A percentile compares a stretch with the other conserved stretches of the same genome.
These are phyloP conservation scores for Arabis hirsuta DNA, from an alignment of 345 rosid genomes.

Conservation along the genomic window DNA sequence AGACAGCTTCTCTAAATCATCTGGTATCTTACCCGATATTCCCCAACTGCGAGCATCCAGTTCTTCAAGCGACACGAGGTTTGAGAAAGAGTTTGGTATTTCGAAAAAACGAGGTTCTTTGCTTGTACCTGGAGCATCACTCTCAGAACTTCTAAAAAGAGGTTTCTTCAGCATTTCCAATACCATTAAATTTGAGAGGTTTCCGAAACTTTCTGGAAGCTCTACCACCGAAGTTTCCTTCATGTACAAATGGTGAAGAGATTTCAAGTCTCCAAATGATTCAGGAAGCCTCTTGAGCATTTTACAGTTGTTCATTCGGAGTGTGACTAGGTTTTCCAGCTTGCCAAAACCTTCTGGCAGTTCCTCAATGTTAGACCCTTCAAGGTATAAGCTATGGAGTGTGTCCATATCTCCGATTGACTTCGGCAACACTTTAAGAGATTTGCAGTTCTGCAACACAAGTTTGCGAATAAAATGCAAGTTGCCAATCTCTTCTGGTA, in stretches of 20 bases:
- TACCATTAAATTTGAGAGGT: constrained; percentile 35
- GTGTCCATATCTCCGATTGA: constrained; percentile 36
- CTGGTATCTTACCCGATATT: constrained; percentile 32
- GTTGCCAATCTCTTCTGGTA: constrained; percentile 30
- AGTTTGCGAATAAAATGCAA: constrained; percentile 23
- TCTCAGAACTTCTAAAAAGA: constrained; percentile 33
- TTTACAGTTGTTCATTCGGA: constrained; percentile 29
- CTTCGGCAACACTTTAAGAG: constrained; percentile 16
- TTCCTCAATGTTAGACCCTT: constrained; percentile 37
- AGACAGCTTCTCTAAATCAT: constrained; percentile 28
- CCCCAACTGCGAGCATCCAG: constrained; percentile 27
- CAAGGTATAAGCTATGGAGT: constrained; percentile 17
- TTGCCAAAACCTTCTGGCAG: constrained; percentile 37
- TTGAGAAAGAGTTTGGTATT: constrained; percentile 40
- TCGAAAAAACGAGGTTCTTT: constrained; percentile 15
- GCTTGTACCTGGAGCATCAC: not conserved
- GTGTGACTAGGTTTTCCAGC: constrained; percentile 22
- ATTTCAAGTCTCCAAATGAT: constrained; percentile 39
- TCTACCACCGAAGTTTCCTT: constrained; percentile 5
- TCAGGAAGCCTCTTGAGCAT: constrained; percentile 38
- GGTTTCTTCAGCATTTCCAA: constrained; percentile 38
- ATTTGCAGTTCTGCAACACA: constrained; percentile 28
- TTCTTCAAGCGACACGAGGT: constrained; percentile 37
- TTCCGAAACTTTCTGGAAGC: constrained; percentile 42
- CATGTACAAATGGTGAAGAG: constrained; percentile 28